Evolutionary conservation across 306 rosid genomes (phyloP).

Genomic region (Luffa aegyptiaca): DNA sequence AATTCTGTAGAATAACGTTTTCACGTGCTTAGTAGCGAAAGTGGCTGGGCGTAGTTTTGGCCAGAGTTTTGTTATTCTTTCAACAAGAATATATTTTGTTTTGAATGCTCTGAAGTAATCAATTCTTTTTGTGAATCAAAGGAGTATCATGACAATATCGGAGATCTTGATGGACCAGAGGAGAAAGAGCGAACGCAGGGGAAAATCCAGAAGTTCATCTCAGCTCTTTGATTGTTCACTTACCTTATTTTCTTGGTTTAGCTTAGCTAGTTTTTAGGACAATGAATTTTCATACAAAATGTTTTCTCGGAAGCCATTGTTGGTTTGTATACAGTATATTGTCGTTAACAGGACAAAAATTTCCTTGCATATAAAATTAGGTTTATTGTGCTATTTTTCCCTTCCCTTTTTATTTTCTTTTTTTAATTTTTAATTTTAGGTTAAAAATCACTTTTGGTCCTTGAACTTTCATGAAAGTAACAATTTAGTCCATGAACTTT

Average conservation of each 20-base stretch:
- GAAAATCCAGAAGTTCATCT: slow-evolving; percentile 71
- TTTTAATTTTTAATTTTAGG: not conserved
- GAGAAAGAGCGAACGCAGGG: slow-evolving; percentile 83
- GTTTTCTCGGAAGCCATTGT: not conserved
- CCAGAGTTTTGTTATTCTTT: not conserved
- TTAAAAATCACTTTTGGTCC: no score
- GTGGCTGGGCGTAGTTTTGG: not conserved
- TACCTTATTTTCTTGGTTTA: not conserved
- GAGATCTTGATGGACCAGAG: slow-evolving; percentile 87
- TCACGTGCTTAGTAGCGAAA: not conserved
- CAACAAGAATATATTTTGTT: not conserved
- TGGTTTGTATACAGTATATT: not conserved
- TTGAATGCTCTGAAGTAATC: not conserved
- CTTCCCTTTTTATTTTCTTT: not conserved
- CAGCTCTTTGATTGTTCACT: slow-evolving; percentile 32
- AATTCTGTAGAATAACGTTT: not conserved
- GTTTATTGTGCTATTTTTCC: not conserved
- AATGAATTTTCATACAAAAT: not conserved
- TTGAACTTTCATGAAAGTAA: no score
- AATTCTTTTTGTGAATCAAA: slow-evolving; percentile 15
- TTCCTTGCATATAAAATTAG: not conserved
- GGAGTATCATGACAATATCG: slow-evolving; percentile 88
- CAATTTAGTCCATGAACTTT: no score
- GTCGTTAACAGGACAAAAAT: not conserved
- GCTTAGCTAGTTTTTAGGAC: not conserved